phyloP scores from a whole-genome alignment of 1,284 basidiomycete genomes.

The Neonothopanus nambi region DNA sequence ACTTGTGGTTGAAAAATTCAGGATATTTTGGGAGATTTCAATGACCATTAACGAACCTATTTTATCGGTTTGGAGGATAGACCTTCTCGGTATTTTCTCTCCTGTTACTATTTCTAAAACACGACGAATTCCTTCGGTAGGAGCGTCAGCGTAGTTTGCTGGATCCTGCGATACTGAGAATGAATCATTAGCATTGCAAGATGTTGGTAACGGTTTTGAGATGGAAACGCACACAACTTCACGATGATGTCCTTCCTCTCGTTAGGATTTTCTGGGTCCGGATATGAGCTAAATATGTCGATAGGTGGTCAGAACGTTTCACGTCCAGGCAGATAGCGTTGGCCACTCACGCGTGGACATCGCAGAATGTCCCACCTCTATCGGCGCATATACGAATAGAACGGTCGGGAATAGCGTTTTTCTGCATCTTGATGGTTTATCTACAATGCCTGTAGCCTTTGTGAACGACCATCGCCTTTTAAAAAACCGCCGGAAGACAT shows the following conservation, averaged over 20 bases:
- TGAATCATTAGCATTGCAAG: not conserved
- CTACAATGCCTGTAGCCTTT: not conserved
- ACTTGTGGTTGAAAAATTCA: not conserved
- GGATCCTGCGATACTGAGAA: conserved; percentile 80
- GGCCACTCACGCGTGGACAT: conserved; percentile 68
- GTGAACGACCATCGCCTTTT: no score
- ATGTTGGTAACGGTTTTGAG: not conserved
- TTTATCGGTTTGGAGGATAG: conserved; percentile 75
- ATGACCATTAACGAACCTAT: conserved; percentile 59
- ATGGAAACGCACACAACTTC: conserved; percentile 64
- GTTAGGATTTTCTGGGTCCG: conserved; percentile 59
- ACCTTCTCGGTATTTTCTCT: conserved; percentile 62
- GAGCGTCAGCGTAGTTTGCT: conserved; percentile 89
- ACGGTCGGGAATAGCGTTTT: conserved; percentile 19
- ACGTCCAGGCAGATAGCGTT: not conserved
- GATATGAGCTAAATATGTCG: conserved; percentile 57
- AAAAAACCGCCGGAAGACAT: conserved; percentile 1
- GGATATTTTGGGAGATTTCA: not conserved
- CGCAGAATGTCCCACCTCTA: conserved; percentile 39
- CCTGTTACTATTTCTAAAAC: conserved; percentile 81
- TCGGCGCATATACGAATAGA: conserved; percentile 58
- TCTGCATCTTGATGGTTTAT: not conserved
- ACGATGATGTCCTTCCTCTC: conserved; percentile 76
- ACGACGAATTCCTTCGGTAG: conserved; percentile 92
- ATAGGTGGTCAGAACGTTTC: not conserved